phyloP scores from a whole-genome alignment of 1,139 yeast genomes.

The Hemisphaericaspora xylofermentans region DNA sequence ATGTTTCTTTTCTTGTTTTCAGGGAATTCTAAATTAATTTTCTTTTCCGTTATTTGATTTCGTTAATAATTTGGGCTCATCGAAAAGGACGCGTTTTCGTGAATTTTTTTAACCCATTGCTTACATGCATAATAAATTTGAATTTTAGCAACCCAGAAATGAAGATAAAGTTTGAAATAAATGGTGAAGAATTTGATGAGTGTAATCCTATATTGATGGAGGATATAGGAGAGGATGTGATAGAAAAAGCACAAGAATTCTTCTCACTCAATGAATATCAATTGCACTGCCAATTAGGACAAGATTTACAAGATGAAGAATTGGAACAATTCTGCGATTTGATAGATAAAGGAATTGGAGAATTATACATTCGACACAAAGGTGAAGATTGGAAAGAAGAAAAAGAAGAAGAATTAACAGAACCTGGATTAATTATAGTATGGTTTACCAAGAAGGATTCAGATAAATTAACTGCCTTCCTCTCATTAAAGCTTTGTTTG shows the following conservation, averaged over 20 bases:
- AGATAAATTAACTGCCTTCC: conserved; percentile 35
- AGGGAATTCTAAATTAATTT: no score
- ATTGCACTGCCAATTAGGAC: conserved; percentile 3
- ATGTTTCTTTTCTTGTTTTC: no score
- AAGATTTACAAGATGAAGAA: conserved; percentile 8
- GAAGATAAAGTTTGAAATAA: conserved; percentile 10
- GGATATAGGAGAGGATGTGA: conserved; percentile 12
- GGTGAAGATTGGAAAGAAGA: conserved; percentile 46
- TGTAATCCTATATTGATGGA: conserved; percentile 14
- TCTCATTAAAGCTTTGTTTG: conserved; percentile 40
- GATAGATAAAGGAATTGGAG: conserved; percentile 33
- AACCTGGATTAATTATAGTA: conserved; percentile 43
- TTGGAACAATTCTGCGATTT: conserved; percentile 22
- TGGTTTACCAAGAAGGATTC: conserved; percentile 19
- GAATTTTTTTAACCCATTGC: background rate
- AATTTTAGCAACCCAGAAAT: background rate
- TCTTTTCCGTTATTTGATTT: no score
- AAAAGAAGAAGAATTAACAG: conserved; percentile 47
- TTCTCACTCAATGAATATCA: background rate
- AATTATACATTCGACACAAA: conserved; percentile 24
- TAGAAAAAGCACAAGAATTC: background rate
- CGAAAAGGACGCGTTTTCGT: no score
- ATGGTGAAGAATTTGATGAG: conserved; percentile 16
- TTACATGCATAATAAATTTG: no score
- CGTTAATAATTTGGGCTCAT: no score